Base-by-base conservation (phyloP, 257 asterid genomes). In the Salvia rosmarinus region DNA sequence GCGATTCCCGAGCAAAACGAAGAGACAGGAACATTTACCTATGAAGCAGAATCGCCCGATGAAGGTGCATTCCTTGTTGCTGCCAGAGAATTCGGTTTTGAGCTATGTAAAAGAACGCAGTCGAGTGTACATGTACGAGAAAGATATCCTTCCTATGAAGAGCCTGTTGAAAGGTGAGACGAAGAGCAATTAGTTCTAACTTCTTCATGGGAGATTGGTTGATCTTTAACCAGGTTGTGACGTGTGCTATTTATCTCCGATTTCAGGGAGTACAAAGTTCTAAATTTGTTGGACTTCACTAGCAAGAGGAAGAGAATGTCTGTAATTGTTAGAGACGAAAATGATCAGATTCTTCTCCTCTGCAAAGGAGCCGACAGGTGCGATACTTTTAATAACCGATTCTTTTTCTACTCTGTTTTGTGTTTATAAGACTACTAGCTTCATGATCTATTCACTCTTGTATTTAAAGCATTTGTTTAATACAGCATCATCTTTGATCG, bases 281-380 rank as follows among this genome's bases (percentile, higher is more conserved):
- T 93, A 79, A 89, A 85, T 79, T 81, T 90, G 82, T 75, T 93
- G 88, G 96, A 93, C 76, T 93, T 90, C 83, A 90, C 98, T 43
- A 93, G 98, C 95, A 87, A 93, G 77, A 85, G 98, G 87, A 93
- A 93, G 86, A 81, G 98, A 75, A 93, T 93, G 98, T 88, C 98
- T 77, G 93, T 87, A 56, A 87, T 93, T 72, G 74, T 93, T 57
- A 85, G 79, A 75, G 98, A 88, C 60, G 96, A 87, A 77, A 71
- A 78, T 19, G 95, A 84, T 17, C 94, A 93, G 88, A 83, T 93
- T 75, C 72, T 88, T 81, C 88, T 93, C 70, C 71, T 93, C 70
- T 93, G 97, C 86, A 93, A 93, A 86, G 98, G 98, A 81, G 98
- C 98, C 39, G 98, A 93, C 85, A 90, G 90, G 44, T 39, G 12